Percentiles rank a stretch among this genome's conserved stretches.
Evolutionary conservation across 2,329 filamentous ascomycete species (phyloP).

Genomic region (Fusarium udum): DNA sequence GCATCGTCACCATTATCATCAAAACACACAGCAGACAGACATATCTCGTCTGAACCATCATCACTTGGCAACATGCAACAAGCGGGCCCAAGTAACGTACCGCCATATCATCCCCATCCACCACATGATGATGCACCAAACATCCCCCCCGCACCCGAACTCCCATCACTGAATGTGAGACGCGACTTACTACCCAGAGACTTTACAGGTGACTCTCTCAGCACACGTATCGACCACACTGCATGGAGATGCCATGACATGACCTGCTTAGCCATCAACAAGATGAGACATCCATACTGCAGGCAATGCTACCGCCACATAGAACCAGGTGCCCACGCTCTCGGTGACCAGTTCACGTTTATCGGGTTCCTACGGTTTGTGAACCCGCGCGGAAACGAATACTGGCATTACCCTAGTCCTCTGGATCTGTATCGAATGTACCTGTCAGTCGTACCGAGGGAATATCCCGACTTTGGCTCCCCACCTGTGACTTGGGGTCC

Average conservation of each 20-base stretch:
- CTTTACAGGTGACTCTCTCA: too few relatives aligned
- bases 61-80: not conserved
- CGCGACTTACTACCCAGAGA: too few relatives aligned
- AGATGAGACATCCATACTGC: too few relatives aligned
- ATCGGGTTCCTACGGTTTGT: not conserved
- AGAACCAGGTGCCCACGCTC: not conserved
- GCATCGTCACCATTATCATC: not conserved
- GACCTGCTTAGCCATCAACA: too few relatives aligned
- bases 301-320: accelerated
- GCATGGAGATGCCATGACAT: too few relatives aligned
- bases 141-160: too few relatives aligned
- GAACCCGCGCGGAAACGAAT: not conserved
- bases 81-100: not conserved
- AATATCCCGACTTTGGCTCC: too few relatives aligned
- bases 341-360: accelerated
- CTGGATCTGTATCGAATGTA: too few relatives aligned
- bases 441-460: too few relatives aligned
- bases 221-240: too few relatives aligned
- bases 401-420: not conserved
- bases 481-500: too few relatives aligned
- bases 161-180: too few relatives aligned
- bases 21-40: not conserved
- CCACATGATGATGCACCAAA: not conserved
- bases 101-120: not conserved
- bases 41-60: not conserved